These are phyloP conservation scores for Sisymbrium irio DNA, from an alignment of 345 rosid species.

Conservation along the genomic window DNA sequence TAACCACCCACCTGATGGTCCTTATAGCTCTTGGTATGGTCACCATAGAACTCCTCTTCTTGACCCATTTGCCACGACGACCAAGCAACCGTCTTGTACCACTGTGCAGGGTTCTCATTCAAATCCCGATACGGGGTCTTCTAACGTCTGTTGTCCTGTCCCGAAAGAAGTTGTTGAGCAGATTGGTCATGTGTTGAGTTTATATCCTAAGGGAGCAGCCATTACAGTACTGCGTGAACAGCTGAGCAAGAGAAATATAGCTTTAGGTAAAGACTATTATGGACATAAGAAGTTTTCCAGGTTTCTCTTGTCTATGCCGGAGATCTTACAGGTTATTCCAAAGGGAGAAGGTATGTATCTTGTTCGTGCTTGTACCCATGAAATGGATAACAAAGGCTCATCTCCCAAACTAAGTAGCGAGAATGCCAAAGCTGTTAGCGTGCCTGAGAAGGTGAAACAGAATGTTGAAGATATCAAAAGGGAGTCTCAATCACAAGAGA, in stretches of 20 bases:
- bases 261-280: conserved; percentile 51
- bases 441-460: conserved; percentile 22
- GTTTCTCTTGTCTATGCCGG: conserved; percentile 68
- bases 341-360: conserved; percentile 42
- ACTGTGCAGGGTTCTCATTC: conserved; percentile 30
- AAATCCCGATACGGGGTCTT: conserved; percentile 12
- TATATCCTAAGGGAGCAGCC: conserved; percentile 52
- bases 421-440: conserved; percentile 17
- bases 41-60: conserved; percentile 59
- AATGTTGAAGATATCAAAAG: conserved; percentile 26
- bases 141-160: conserved; percentile 28
- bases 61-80: conserved; percentile 57
- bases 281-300: conserved; percentile 59
- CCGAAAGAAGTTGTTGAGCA: conserved; percentile 50
- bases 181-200: conserved; percentile 47
- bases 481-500: conserved; percentile 16
- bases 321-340: conserved; percentile 46
- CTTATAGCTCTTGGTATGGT: conserved; percentile 91
- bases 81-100: conserved; percentile 28
- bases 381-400: conserved; percentile 26
- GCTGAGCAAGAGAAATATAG: conserved; percentile 42
- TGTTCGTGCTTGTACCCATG: conserved; percentile 31
- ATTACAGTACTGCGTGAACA: conserved; percentile 54
- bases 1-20: conserved; percentile 96
- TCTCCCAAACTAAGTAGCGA: conserved; percentile 20